Base-by-base conservation (phyloP, 257 asterid species). In the Osmanthus fragrans region DNA sequence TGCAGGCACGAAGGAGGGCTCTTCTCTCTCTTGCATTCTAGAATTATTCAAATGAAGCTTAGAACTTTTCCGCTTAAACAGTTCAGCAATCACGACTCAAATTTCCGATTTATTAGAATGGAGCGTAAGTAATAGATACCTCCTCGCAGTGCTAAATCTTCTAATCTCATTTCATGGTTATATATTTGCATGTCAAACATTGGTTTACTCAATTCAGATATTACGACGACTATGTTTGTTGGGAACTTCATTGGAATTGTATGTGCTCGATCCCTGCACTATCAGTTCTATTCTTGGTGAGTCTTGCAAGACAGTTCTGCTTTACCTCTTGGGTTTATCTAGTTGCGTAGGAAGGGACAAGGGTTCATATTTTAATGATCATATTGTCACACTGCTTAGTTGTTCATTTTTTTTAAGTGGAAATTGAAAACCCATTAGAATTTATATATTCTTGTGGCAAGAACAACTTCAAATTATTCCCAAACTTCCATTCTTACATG, bases 201-300 rank as follows among this genome's bases (percentile, higher is more conserved):
- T 49, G 49, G 49, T 40, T 40, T 37, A 37, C 42, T 40, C 13
- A 4, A 40, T 40, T 40, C 49, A 40, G 49, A 40, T 12, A 40
- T 40, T 40, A 16, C 1, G 4, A 40, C 49, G 16, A 40, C 49
- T 11, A 40, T 40, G 49, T 40, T 40, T 11, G 49, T 40, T 40
- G 49, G 49, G 49, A 40, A 40, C 49, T 40, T 40, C 49, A 40
- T 92, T 16, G 99, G 99, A 80, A 88, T 92, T 73, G 82, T 92
- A 49, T 92, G 91, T 90, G 97, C 99, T 37, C 89, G 96, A 54
- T 94, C 99, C 82, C 90, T 94, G 84, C 99, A 92, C 75, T 94
- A 92, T 86, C 99, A 92, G 85, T 94, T 92, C 82, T 92, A 91
- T 81, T 90, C 99, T 82, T 94, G 99, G 99, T 92, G 79, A 81